A percentile compares a stretch with the other conserved stretches of the same genome.
phyloP scores from a whole-genome alignment of 441 rosid species.

The Bruguiera hainesii region DNA sequence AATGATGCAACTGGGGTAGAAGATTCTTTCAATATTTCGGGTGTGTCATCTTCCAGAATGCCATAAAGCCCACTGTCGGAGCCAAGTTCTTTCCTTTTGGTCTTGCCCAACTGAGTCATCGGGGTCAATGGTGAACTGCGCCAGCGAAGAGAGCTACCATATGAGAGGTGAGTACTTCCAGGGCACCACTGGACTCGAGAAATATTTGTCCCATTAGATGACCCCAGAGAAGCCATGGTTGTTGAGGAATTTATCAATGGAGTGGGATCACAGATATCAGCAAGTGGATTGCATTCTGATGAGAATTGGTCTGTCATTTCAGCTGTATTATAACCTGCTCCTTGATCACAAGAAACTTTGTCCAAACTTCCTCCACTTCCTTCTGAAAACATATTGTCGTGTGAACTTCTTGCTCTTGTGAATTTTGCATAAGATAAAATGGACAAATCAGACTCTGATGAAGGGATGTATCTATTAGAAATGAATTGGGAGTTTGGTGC shows the following conservation, averaged over 20 bases:
- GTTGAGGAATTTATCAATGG: constrained; percentile 24
- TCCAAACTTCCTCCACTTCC: constrained; percentile 25
- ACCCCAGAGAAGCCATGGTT: constrained; percentile 25
- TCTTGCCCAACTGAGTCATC: constrained; percentile 26
- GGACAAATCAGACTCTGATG: constrained; percentile 34
- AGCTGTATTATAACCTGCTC: constrained; percentile 21
- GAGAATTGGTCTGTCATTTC: constrained; percentile 31
- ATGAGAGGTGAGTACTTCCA: constrained; percentile 25
- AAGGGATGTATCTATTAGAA: constrained; percentile 27
- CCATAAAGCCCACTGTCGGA: constrained; percentile 20
- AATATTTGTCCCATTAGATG: constrained; percentile 27
- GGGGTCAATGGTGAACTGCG: constrained; percentile 38
- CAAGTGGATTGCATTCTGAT: constrained; percentile 25
- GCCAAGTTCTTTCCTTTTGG: constrained; percentile 27
- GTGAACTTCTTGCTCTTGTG: constrained; percentile 21
- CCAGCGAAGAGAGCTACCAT: constrained; percentile 35
- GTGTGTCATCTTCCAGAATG: constrained; percentile 43
- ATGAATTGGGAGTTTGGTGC: constrained; percentile 27
- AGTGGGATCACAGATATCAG: constrained; percentile 30
- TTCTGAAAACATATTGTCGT: constrained; percentile 23
- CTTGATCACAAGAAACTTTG: constrained; percentile 22
- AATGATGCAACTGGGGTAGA: constrained; percentile 32
- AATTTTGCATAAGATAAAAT: constrained; percentile 28
- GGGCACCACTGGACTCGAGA: constrained; percentile 27
- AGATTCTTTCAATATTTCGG: constrained; percentile 46